Base-by-base conservation (phyloP, 768 basidiomycete genomes). In the Termitomyces sp. region DNA sequence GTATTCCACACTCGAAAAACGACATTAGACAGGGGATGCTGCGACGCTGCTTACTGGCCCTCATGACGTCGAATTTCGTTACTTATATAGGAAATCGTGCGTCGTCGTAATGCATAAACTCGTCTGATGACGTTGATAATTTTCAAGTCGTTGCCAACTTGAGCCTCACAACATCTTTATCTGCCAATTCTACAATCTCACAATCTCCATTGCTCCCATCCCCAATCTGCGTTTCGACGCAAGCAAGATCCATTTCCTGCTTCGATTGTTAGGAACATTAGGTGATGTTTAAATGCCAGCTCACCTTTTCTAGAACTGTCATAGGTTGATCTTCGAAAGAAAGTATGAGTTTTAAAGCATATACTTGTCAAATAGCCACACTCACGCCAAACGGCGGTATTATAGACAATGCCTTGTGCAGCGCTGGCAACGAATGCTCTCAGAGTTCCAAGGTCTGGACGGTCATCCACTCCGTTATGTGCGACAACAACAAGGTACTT, bases 211-310 rank as follows among this genome's bases (percentile, higher is more conserved):
- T 66, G 49, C 83, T 80, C 1, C 89, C 89, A 56, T 90, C 80
- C 6, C 93, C 94, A 52, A 96, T 85, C 70, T 98, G 95, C 23
- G 94, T 91, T 71, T 98, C 96, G 9, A 98, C 83, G 65, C 96
- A 98, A 9, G 91, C 79, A 61, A 94, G 81, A 63, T 93, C 91
- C 72, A 93, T 79, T 11, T 76, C 68, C 88, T 92, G 66, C 37
- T 56, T 19, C 57, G 25, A 45, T 11, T 25, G 32, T 58, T 23
- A 55, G 42, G 34, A 42, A 35, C 45, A 42, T 23, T 34, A 45
- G 23, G 17, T 17, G 37, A 49, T 52, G 28, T 40, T 44, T 54
- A 50, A 46, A 35, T 56, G 55, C 34, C 35, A 53, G 69, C 77
- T 44, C 62, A 88, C 90, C 76, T 82, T 82, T 62, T 82, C 80